A percentile compares a stretch with the other conserved stretches of the same genome.
Conservation (phyloP, 2,329 filamentous ascomycete genomes). For the Cladobotryum protrusum region DNA sequence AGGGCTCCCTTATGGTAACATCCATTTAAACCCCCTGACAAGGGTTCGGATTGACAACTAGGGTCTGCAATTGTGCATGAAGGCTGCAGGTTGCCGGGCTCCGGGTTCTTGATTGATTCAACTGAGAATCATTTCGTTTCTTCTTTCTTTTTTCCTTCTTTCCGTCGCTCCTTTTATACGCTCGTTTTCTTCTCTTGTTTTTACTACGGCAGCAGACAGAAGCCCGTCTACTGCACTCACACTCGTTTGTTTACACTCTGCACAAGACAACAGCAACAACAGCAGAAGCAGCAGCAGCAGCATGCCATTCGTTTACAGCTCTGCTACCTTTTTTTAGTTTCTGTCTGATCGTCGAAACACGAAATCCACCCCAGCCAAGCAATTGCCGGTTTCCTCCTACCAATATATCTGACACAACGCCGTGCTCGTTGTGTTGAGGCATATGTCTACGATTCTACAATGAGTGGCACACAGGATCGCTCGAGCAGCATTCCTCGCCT, state of each 20-base stretch:
- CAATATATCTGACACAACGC: not conserved
- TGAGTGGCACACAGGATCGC: slow-evolving; percentile 32
- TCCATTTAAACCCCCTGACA: slow-evolving; percentile 11
- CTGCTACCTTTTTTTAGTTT: not conserved
- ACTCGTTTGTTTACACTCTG: not conserved
- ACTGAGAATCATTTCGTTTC: not conserved
- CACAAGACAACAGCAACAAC: not conserved
- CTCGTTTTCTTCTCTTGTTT: not conserved
- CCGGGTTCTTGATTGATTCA: not conserved
- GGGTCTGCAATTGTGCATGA: not conserved
- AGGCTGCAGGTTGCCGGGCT: not conserved
- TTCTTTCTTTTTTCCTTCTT: not conserved
- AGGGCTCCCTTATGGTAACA: not conserved
- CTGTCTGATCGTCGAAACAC: slow-evolving; percentile 4
- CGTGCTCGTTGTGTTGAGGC: not conserved
- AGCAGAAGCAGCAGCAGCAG: no score
- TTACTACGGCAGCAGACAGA: not conserved
- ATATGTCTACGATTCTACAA: slow-evolving; percentile 10
- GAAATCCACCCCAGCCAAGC: slow-evolving; percentile 10
- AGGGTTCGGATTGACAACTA: not conserved
- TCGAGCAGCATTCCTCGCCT: slow-evolving; percentile 30
- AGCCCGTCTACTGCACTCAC: not conserved
- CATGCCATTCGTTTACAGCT: not conserved
- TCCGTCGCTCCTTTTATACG: not conserved
- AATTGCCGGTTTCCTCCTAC: not conserved